Evolutionary conservation across 2,329 filamentous ascomycete genomes (phyloP).

Genomic region (Pseudogymnoascus sp.): DNA sequence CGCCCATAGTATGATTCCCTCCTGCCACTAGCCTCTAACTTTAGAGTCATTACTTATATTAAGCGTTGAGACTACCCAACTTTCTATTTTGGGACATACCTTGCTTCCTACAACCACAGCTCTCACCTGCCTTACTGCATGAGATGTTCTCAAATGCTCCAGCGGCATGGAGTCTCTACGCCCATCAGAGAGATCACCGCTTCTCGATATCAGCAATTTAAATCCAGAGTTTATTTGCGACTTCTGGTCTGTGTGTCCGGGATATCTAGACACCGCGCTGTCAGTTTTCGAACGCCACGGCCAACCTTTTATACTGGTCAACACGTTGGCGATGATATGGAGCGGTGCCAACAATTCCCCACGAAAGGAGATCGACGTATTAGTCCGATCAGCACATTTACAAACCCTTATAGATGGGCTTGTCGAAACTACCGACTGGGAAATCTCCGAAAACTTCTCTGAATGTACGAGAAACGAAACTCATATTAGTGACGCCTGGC

Average conservation of each 20-base stretch:
- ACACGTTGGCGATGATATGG: not conserved
- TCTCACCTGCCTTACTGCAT: not conserved
- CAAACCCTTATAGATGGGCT: not conserved
- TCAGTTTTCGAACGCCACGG: not conserved
- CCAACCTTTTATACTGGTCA: not conserved
- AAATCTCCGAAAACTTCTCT: not conserved
- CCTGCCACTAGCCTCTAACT: not conserved
- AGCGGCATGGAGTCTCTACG: not conserved
- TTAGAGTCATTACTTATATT: not conserved
- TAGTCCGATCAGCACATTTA: not conserved
- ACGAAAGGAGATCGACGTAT: not conserved
- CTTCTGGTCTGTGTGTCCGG: not conserved
- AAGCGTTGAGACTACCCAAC: not conserved
- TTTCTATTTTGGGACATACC: not conserved
- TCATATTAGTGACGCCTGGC: not conserved
- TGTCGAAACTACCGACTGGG: not conserved
- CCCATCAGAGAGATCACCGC: not conserved
- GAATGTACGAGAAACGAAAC: not conserved
- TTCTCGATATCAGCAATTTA: not conserved
- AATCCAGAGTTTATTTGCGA: not conserved
- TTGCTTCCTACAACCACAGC: not conserved
- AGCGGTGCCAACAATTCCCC: not conserved
- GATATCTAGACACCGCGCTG: not conserved
- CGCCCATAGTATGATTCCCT: not conserved
- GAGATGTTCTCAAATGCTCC: not conserved